Evolutionary conservation across 1,284 basidiomycete genomes (phyloP), one percentile per base, ranked within the genome.

Genomic region (Ustilago bromivora): DNA sequence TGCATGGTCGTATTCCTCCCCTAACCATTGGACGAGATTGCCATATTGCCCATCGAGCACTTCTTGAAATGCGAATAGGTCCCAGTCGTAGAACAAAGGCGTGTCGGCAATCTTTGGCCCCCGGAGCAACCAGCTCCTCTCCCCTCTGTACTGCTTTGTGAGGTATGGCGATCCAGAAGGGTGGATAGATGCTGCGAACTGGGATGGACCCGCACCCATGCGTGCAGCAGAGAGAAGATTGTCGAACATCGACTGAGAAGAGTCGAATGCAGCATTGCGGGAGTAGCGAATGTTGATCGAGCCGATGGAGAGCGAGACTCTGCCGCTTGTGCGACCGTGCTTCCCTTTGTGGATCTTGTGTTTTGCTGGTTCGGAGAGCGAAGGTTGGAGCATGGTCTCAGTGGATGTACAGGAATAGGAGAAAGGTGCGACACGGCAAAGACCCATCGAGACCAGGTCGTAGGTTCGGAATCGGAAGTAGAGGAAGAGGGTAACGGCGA

Each of bases 41-140:
- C 11, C 1, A n/a, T 62, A 67, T 49, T 76, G 77, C 3, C 57
- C 69, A 61, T 79, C 62, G 31, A 82, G 73, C 23, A 80, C 80
- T 58, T 82, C 80, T 46, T 82, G 80, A 34, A 80, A 73, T 1
- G 71, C 76, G 32, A 82, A 72, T 8, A 82, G 28, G 60, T 80
- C 78, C 71, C 76, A 78, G 38, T 75, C 61, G 64, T 78, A 49
- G 19, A 80, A 76, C 17, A 82, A 52, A 13, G 64, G 60, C 3
- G 68, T 60, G 47, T 81, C 79, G 35, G 77, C 70, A 0, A 81
- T 47, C 15, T 71, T 66, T 23, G 76, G 71, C 3, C 77, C 65
- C 0, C 79, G 49, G 2, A 75, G 49, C 23, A 59, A 17, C 79
- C 79, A 81, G 51, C 55, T 57, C 35, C 67, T 61, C 51, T 81